Conservation (phyloP, 768 basidiomycete species). For the Lactarius indigo region DNA sequence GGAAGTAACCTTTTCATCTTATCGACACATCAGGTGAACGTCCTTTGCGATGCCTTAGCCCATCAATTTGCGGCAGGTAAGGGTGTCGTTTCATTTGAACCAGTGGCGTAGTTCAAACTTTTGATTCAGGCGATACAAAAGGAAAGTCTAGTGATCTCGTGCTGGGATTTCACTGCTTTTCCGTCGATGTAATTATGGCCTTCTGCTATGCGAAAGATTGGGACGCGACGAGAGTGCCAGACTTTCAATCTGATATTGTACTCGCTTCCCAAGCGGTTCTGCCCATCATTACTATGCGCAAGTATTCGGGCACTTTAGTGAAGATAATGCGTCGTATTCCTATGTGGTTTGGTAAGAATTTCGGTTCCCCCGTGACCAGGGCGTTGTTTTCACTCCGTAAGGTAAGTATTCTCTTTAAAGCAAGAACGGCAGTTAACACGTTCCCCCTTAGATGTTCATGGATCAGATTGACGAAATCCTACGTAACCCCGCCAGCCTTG, state of each 20-base stretch:
- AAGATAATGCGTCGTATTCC: neutral
- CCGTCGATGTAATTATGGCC: neutral
- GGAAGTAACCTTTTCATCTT: neutral
- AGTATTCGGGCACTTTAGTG: neutral
- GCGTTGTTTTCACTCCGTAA: neutral
- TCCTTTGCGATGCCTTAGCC: neutral
- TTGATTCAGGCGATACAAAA: neutral
- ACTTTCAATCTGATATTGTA: neutral
- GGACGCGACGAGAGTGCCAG: neutral
- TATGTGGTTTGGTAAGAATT: neutral
- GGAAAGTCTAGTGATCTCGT: conserved; percentile 7
- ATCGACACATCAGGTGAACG: neutral
- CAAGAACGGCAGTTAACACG: neutral
- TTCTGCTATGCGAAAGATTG: neutral
- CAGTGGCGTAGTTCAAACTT: neutral
- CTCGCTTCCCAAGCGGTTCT: neutral
- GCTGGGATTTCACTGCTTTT: neutral
- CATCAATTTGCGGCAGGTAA: neutral
- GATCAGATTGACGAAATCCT: neutral
- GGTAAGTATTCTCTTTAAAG: neutral
- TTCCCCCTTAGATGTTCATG: neutral
- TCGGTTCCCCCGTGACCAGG: neutral
- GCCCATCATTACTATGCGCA: neutral
- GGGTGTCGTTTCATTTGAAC: neutral
- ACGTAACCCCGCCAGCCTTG: neutral